phyloP scores from a whole-genome alignment of 2,329 filamentous ascomycete species.

The Talaromyces marneffei region DNA sequence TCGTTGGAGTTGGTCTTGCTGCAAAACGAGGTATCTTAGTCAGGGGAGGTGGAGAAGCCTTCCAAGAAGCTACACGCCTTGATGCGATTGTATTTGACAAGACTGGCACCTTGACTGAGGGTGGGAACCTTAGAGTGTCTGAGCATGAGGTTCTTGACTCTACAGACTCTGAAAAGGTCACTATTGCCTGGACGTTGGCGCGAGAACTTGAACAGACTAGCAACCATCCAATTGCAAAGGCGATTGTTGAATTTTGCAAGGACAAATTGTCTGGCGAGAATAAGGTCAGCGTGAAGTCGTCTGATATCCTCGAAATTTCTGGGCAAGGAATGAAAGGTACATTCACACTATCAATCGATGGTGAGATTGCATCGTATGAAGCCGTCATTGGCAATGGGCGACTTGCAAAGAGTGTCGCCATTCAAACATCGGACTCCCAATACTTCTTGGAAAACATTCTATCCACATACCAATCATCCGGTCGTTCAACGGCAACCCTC shows the following conservation, averaged over 20 bases:
- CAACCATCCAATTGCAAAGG: slow-evolving; percentile 55
- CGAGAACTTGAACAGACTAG: slow-evolving; percentile 53
- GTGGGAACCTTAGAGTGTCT: slow-evolving; percentile 53
- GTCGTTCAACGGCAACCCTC: slow-evolving; percentile 43
- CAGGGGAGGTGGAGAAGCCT: slow-evolving; percentile 78
- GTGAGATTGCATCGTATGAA: slow-evolving; percentile 32
- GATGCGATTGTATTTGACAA: slow-evolving; percentile 84
- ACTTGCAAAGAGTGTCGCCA: slow-evolving; percentile 37
- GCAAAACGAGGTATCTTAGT: slow-evolving; percentile 75
- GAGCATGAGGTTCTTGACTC: slow-evolving; percentile 41
- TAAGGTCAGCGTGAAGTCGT: slow-evolving; percentile 23
- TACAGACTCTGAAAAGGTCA: slow-evolving; percentile 27
- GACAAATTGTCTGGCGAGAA: slow-evolving; percentile 15
- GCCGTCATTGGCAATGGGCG: slow-evolving; percentile 55
- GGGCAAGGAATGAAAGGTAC: slow-evolving; percentile 54
- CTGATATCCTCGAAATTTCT: slow-evolving; percentile 48
- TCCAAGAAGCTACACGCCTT: slow-evolving; percentile 73
- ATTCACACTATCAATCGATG: slow-evolving; percentile 35
- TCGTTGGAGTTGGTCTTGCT: slow-evolving; percentile 73
- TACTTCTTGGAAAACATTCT: slow-evolving; percentile 32
- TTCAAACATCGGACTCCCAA: slow-evolving; percentile 24
- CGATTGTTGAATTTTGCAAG: slow-evolving; percentile 47
- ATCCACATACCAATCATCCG: slow-evolving; percentile 36
- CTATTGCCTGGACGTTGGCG: slow-evolving; percentile 42
- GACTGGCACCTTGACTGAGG: slow-evolving; percentile 73